These are phyloP conservation scores for Jacaranda mimosifolia DNA, from an alignment of 257 asterid genomes.

Conservation along the genomic window DNA sequence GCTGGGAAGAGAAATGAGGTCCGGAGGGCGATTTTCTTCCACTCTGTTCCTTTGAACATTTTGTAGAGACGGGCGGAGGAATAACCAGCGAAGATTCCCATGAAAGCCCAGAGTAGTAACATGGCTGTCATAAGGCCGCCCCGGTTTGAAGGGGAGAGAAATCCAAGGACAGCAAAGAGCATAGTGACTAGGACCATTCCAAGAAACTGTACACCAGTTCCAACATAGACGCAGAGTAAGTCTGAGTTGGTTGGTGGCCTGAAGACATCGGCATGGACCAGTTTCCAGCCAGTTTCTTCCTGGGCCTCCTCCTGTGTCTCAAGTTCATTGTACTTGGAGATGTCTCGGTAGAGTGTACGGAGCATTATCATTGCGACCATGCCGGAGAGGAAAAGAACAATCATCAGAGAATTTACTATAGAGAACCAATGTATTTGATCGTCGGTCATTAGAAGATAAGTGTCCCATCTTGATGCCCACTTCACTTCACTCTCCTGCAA, in stretches of 20 bases:
- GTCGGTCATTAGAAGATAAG: conserved; percentile 78
- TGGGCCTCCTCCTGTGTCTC: conserved; percentile 89
- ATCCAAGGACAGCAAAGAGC: conserved; percentile 80
- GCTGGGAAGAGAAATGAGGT: conserved; percentile 72
- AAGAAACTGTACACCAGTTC: conserved; percentile 75
- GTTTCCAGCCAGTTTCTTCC: conserved; percentile 88
- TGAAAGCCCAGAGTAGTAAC: conserved; percentile 75
- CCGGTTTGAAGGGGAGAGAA: conserved; percentile 81
- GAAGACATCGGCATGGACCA: conserved; percentile 80
- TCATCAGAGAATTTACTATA: conserved; percentile 78
- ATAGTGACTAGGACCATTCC: conserved; percentile 71
- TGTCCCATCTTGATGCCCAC: conserved; percentile 94
- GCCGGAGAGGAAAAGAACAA: conserved; percentile 87
- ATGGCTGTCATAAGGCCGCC: conserved; percentile 87
- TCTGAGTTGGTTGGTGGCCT: conserved; percentile 76
- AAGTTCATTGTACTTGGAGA: conserved; percentile 75
- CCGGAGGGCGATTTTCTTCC: conserved; percentile 69
- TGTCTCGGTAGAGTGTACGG: conserved; percentile 81
- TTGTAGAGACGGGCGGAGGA: conserved; percentile 69
- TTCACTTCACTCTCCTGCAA: conserved; percentile 78
- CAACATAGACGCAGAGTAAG: conserved; percentile 69
- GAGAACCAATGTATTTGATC: conserved; percentile 93
- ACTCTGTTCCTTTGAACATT: conserved; percentile 73
- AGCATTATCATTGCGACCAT: conserved; percentile 92
- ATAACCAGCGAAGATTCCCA: conserved; percentile 77